Conservation (phyloP, 176 grass and related monocot genomes). For the Lolium multiflorum region DNA sequence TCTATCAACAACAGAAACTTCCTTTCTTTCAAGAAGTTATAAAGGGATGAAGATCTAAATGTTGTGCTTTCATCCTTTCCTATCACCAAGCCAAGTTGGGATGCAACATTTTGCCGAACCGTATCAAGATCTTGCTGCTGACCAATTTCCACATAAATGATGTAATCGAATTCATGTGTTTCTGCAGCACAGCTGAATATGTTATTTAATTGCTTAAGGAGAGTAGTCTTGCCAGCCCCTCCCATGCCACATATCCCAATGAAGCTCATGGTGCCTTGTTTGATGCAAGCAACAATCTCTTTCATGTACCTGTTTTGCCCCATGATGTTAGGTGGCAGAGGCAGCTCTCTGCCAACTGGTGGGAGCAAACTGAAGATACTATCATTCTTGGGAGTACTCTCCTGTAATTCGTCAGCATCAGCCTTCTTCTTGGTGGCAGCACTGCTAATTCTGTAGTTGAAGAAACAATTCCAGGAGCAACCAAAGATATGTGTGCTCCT, state of each 20-base stretch:
- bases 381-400: slow-evolving; percentile 5
- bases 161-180: not conserved
- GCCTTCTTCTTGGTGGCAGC: not conserved
- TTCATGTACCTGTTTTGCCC: not conserved
- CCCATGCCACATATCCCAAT: slow-evolving; percentile 5
- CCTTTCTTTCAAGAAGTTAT: not conserved
- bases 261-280: not conserved
- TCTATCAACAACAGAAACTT: not conserved
- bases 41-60: not conserved
- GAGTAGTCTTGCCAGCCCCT: not conserved
- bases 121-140: not conserved
- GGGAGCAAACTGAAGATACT: not conserved
- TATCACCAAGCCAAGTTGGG: slow-evolving; percentile 12
- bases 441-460: not conserved
- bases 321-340: slow-evolving; percentile 27
- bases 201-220: not conserved
- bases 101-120: not conserved
- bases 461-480: slow-evolving; percentile 28
- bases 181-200: not conserved
- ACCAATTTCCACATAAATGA: not conserved
- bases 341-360: slow-evolving; percentile 8
- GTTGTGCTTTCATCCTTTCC: not conserved
- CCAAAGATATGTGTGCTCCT: not conserved
- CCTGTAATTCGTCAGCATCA: not conserved
- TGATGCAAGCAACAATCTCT: not conserved